Percentiles rank a stretch among this genome's conserved stretches.
Evolutionary conservation across 768 basidiomycete species (phyloP).

Genomic region (Kwoniella botswanensis): DNA sequence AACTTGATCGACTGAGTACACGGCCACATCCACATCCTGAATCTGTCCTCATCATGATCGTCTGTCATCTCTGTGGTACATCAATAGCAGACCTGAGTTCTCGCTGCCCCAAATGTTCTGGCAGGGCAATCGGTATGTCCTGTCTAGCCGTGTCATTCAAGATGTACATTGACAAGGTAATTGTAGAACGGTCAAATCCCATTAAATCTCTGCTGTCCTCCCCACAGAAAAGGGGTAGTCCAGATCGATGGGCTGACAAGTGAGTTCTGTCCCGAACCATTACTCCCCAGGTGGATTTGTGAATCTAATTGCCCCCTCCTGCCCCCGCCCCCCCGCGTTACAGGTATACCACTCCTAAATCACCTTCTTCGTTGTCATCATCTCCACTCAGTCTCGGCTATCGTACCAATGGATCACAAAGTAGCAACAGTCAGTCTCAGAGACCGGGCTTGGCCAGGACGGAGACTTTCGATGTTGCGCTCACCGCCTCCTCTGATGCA

Average conservation of each 20-base stretch:
- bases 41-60: conserved; percentile 11
- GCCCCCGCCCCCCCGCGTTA: no score
- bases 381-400: background rate
- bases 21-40: background rate
- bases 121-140: conserved; percentile 23
- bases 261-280: background rate
- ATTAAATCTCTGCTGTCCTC: conserved; percentile 15
- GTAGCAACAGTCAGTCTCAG: background rate
- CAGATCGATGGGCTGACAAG: conserved; percentile 31
- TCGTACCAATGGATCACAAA: background rate
- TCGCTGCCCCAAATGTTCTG: conserved; percentile 22
- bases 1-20: no score
- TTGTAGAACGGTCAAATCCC: conserved; percentile 21
- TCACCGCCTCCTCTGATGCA: conserved; percentile 2
- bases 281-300: background rate
- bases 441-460: conserved; percentile 3
- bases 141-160: background rate
- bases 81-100: background rate
- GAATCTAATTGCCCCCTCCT: background rate
- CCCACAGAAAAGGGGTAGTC: conserved; percentile 19
- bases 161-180: background rate
- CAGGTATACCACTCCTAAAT: conserved; percentile 25
- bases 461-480: conserved; percentile 20
- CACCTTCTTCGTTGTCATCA: background rate
- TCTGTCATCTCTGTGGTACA: conserved; percentile 23